Evolutionary conservation across 2,329 filamentous ascomycete genomes (phyloP), one percentile per base, ranked within the genome.

Genomic region (Ophiostoma quercus): DNA sequence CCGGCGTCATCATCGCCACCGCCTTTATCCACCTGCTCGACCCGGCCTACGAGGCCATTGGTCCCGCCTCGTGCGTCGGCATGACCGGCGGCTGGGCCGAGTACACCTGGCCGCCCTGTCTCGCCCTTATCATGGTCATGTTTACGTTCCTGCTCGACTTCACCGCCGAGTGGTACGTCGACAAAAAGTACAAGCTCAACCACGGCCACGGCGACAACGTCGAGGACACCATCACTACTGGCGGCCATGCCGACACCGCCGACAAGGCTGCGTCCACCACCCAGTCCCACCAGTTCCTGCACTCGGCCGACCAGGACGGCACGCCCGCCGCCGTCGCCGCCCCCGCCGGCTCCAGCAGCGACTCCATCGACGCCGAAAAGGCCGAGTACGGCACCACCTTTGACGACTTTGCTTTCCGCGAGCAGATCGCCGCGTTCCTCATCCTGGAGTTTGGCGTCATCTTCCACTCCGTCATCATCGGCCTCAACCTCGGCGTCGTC

Each of bases 371-470:
- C 92, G 1, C 88, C 87, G 67, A 87, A 51, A 74, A 77, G 41
- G 73, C 73, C 12, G 72, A 73, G 7, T 63, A 72, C 71, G 14
- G 71, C 39, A 19, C 37, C 14, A 57, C 73, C 34, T 63, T 70
- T 12, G 73, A 77, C 68, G 77, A 79, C 32, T 74, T 72, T 9
- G 76, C 77, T 1, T 81, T 82, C 73, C 74, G 71, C 3, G 72
- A 81, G 70, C 81, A 84, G 73, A 81, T 83, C 34, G 79, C 80
- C 2, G 80, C 81, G 0, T 81, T 97, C 75, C 92, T 96, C 80
- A 94, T 97, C 76, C 90, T 98, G 74, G 94, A 97, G 76, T 97
- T 97, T 74, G 94, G 94, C 71, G 91, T 98, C 77, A 88, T 98
- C 77, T 97, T 98, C 80, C 94, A 97, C 82, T 94, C 91, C 73